A percentile compares a stretch with the other conserved stretches of the same genome.
Conservation (phyloP, 1,284 basidiomycete genomes). For the Leccinum subspadiceum region DNA sequence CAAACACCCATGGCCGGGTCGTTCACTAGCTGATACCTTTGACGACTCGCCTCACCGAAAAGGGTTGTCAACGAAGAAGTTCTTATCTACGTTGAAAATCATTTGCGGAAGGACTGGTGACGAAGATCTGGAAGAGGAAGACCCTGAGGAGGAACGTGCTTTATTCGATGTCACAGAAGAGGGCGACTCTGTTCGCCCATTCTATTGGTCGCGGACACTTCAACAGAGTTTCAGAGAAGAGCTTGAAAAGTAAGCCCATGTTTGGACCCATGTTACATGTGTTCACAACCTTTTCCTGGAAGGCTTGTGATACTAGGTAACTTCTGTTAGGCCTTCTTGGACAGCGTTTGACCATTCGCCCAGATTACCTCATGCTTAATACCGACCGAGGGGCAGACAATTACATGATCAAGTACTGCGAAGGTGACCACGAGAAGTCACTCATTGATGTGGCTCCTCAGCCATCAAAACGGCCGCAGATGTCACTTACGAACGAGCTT, state of each 20-base stretch:
- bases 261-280: background rate
- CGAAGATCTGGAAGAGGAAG: slow-evolving; percentile 65
- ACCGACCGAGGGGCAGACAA: slow-evolving; percentile 84
- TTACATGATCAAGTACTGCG: slow-evolving; percentile 87
- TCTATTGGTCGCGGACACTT: slow-evolving; percentile 77
- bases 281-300: slow-evolving; percentile 11
- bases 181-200: slow-evolving; percentile 52
- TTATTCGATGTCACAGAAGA: slow-evolving; percentile 64
- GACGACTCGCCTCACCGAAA: slow-evolving; percentile 77
- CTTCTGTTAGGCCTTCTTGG: background rate
- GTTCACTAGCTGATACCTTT: slow-evolving; percentile 79
- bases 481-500: slow-evolving; percentile 71
- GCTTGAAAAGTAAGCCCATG: slow-evolving; percentile 70
- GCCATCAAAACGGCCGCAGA: slow-evolving; percentile 57
- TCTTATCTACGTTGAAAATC: slow-evolving; percentile 65
- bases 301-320: slow-evolving; percentile 81
- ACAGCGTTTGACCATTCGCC: slow-evolving; percentile 2
- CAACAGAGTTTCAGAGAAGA: slow-evolving; percentile 84
- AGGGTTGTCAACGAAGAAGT: slow-evolving; percentile 60
- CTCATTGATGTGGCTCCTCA: slow-evolving; percentile 77
- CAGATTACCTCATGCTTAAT: slow-evolving; percentile 88
- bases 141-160: slow-evolving; percentile 67
- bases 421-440: slow-evolving; percentile 69
- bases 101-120: slow-evolving; percentile 79
- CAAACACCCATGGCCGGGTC: slow-evolving; percentile 85